These are phyloP conservation scores for Globisporangium parvum DNA, from an alignment of 352 stramenopile genomes.

Conservation along the genomic window DNA sequence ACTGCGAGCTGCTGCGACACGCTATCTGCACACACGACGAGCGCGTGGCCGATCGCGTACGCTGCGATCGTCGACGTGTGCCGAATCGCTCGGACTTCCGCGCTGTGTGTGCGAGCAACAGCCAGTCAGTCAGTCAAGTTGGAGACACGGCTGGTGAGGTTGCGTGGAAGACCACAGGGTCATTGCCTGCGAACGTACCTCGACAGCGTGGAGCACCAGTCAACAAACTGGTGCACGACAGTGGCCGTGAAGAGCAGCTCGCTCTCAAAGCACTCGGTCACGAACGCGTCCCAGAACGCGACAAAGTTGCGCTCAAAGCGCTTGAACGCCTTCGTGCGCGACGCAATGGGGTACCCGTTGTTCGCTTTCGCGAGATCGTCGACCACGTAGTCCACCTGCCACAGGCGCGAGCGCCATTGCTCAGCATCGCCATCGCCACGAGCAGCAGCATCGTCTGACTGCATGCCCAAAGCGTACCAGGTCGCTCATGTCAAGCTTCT, in stretches of 20 bases:
- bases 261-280: slow-evolving; percentile 75
- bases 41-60: slow-evolving; percentile 55
- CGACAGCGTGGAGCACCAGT: slow-evolving; percentile 80
- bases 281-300: slow-evolving; percentile 73
- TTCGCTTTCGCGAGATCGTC: slow-evolving; percentile 55
- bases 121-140: background rate
- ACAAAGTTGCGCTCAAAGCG: slow-evolving; percentile 64
- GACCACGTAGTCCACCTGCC: slow-evolving; percentile 47
- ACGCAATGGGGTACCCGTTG: slow-evolving; percentile 63
- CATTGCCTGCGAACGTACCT: slow-evolving; percentile 23
- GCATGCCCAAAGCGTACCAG: slow-evolving; percentile 20
- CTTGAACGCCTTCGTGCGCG: slow-evolving; percentile 45
- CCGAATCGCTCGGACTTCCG: slow-evolving; percentile 75
- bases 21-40: slow-evolving; percentile 44
- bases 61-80: slow-evolving; percentile 72
- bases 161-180: slow-evolving; percentile 2
- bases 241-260: slow-evolving; percentile 74
- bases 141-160: background rate
- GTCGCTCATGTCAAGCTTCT: slow-evolving; percentile 68
- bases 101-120: slow-evolving; percentile 21
- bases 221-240: slow-evolving; percentile 54
- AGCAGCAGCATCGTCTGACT: too few species aligned
- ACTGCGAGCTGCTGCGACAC: slow-evolving; percentile 62
- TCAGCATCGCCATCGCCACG: background rate
- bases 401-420: background rate